Percentiles rank a stretch among this genome's conserved stretches.
Conservation (phyloP, 805 yeast genomes). For the Teunomyces atbi region DNA sequence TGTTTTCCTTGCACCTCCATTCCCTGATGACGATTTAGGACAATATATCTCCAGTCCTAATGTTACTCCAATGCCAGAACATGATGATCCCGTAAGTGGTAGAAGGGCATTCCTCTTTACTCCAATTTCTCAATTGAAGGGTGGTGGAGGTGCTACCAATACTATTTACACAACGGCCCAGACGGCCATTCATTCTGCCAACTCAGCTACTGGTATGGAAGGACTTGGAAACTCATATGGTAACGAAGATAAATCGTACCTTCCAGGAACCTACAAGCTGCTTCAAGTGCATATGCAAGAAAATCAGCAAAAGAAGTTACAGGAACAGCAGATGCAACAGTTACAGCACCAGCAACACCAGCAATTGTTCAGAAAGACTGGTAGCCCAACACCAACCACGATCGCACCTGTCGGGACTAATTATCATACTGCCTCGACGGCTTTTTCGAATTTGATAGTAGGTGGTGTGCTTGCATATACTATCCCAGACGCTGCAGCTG, state of each 20-base stretch:
- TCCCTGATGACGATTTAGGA: slow-evolving; percentile 79
- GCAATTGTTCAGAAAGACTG: slow-evolving; percentile 11
- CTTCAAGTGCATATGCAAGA: slow-evolving; percentile 15
- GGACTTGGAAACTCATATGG: slow-evolving; percentile 1
- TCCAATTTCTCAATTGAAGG: slow-evolving; percentile 43
- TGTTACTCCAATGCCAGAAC: slow-evolving; percentile 37
- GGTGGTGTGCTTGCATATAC: slow-evolving; percentile 41
- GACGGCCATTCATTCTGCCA: slow-evolving; percentile 16
- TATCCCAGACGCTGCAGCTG: slow-evolving; percentile 16
- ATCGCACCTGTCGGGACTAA: slow-evolving; percentile 13
- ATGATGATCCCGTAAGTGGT: slow-evolving; percentile 34
- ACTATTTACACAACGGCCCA: slow-evolving; percentile 14
- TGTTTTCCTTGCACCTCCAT: slow-evolving; percentile 74
- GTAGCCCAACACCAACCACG: slow-evolving; percentile 12
- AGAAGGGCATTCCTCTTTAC: slow-evolving; percentile 43
- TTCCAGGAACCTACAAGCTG: slow-evolving; percentile 16
- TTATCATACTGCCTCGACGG: slow-evolving; percentile 31
- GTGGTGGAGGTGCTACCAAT: slow-evolving; percentile 27
- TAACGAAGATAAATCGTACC: slow-evolving; percentile 1
- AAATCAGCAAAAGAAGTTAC: slow-evolving; percentile 13
- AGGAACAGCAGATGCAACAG: slow-evolving; percentile 14
- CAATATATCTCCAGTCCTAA: slow-evolving; percentile 52
- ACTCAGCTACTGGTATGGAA: slow-evolving; percentile 10
- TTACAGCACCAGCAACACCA: slow-evolving; percentile 17
- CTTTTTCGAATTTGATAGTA: slow-evolving; percentile 34